These are phyloP conservation scores for Citrus unshiu DNA, from an alignment of 345 rosid genomes.

Conservation along the genomic window DNA sequence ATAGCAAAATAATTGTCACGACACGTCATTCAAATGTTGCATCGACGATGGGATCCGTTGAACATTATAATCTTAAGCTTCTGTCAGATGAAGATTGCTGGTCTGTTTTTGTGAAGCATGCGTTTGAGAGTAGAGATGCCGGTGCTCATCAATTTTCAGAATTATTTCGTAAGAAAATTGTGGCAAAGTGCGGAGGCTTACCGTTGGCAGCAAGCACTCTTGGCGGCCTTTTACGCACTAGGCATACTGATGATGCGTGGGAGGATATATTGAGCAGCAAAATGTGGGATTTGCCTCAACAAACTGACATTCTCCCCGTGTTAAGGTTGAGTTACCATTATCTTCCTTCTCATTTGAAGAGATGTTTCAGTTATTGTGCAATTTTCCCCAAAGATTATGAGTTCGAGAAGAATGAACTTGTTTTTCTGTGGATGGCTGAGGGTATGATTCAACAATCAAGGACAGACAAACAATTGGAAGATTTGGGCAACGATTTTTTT, in stretches of 20 bases:
- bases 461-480: not conserved
- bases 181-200: not conserved
- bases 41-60: too few relatives aligned
- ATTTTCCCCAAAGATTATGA: not conserved
- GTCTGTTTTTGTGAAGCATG: not conserved
- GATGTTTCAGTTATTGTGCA: not conserved
- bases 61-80: too few relatives aligned
- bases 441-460: not conserved
- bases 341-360: not conserved
- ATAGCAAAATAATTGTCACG: too few relatives aligned
- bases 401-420: not conserved
- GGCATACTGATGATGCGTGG: not conserved
- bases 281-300: not conserved
- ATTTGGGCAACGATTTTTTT: not conserved
- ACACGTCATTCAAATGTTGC: too few relatives aligned
- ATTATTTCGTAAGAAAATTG: not conserved
- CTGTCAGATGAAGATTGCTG: too few relatives aligned
- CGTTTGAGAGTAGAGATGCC: not conserved
- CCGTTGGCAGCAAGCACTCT: not conserved
- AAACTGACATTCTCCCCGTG: not conserved
- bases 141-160: not conserved
- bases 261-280: not conserved
- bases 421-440: not conserved
- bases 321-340: too few relatives aligned
- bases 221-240: not conserved